Evolutionary conservation across 768 basidiomycete genomes (phyloP).

Genomic region (Arthromyces matolae): DNA sequence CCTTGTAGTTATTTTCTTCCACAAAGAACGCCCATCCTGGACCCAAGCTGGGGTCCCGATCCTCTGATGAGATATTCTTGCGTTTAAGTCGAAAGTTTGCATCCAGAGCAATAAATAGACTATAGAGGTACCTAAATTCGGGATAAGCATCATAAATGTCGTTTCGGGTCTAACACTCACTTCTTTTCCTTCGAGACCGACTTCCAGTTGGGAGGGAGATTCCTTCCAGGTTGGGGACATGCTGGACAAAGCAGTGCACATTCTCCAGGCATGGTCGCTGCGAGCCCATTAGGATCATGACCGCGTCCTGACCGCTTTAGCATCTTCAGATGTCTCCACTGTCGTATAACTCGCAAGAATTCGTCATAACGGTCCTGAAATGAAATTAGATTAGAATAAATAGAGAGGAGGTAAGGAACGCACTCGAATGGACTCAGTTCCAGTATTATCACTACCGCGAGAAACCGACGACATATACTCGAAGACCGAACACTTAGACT

Average conservation of each 20-base stretch:
- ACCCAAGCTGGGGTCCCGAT: slow-evolving; percentile 22
- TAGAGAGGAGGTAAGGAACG: too few relatives aligned
- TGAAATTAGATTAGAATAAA: too few relatives aligned
- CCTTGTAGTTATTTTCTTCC: slow-evolving; percentile 19
- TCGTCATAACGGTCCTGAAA: slow-evolving; percentile 13
- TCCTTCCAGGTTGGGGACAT: slow-evolving; percentile 25
- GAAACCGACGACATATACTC: slow-evolving; percentile 5
- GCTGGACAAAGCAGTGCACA: slow-evolving; percentile 25
- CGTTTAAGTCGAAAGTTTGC: slow-evolving; percentile 32
- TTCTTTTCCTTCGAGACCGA: slow-evolving; percentile 6
- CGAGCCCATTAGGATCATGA: slow-evolving; percentile 11
- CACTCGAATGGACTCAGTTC: slow-evolving; percentile 1
- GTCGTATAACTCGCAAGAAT: slow-evolving; percentile 4
- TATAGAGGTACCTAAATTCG: slow-evolving; percentile 18
- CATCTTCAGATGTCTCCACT: slow-evolving; percentile 15
- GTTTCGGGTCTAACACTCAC: slow-evolving; percentile 11
- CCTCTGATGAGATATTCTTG: slow-evolving; percentile 20
- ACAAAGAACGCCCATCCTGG: slow-evolving; percentile 27
- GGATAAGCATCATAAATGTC: background rate
- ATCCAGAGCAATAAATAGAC: slow-evolving; percentile 27
- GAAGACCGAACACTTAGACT: slow-evolving; percentile 6
- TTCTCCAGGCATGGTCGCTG: slow-evolving; percentile 12
- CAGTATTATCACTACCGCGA: slow-evolving; percentile 8
- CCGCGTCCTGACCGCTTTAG: slow-evolving; percentile 15
- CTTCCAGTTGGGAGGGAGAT: slow-evolving; percentile 21